Conservation (phyloP, 805 yeast genomes). For the Hanseniaspora singularis region DNA sequence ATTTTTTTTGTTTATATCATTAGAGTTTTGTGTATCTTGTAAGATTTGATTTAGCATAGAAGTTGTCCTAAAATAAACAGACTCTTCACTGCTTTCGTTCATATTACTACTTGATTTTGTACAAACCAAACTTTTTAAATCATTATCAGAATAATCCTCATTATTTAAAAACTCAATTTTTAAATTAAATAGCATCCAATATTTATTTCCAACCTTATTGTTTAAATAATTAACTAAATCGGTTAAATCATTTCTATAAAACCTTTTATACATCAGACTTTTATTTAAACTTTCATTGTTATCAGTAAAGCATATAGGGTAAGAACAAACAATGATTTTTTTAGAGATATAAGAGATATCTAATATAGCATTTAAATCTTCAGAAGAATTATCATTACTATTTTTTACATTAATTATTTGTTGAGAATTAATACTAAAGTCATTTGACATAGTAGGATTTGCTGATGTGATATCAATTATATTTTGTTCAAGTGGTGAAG, state of each 20-base stretch:
- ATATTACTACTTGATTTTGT: no score
- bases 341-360: conserved; percentile 61
- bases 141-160: conserved; percentile 26
- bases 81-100: no score
- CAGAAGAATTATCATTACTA: not conserved
- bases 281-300: not conserved
- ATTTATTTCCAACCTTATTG: conserved; percentile 33
- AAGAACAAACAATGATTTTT: conserved; percentile 59
- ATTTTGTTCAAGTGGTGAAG: no score
- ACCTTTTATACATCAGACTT: conserved; percentile 26
- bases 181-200: conserved; percentile 69
- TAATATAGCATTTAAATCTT: not conserved
- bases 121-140: conserved; percentile 13
- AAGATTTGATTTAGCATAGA: no score
- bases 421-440: no score
- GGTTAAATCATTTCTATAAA: conserved; percentile 41
- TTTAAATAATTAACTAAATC: conserved; percentile 42
- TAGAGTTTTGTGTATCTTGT: no score
- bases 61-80: no score
- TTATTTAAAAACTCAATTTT: conserved; percentile 43
- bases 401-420: not conserved
- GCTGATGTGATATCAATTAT: no score
- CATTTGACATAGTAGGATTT: no score
- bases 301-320: conserved; percentile 39
- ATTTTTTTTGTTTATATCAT: no score